Evolutionary conservation across 2,329 filamentous ascomycete species (phyloP).

Genomic region (Fusarium goolgardi): DNA sequence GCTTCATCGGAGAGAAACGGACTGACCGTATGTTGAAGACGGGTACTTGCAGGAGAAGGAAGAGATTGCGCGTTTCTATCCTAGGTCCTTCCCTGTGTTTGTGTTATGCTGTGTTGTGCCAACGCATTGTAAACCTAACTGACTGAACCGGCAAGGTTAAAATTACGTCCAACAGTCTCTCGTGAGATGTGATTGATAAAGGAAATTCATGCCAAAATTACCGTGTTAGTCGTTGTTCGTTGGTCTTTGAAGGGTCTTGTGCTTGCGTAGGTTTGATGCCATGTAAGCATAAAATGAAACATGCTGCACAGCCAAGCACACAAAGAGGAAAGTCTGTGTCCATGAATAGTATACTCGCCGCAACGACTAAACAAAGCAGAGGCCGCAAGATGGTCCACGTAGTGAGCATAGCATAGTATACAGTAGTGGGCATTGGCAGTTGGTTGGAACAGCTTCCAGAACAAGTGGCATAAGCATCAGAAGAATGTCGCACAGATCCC

Average conservation of each 20-base stretch:
- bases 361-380: constrained; percentile 12
- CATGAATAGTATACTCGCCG: constrained; percentile 29
- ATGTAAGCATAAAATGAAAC: constrained; percentile 31
- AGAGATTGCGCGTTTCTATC: constrained; percentile 29
- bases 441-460: constrained; percentile 13
- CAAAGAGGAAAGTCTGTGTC: neutral
- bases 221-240: neutral
- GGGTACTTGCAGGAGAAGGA: constrained; percentile 11
- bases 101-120: constrained; percentile 9
- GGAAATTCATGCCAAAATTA: constrained; percentile 22
- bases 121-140: constrained; percentile 10
- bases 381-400: constrained; percentile 31
- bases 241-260: constrained; percentile 6
- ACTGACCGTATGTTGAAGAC: constrained; percentile 11
- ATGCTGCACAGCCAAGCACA: constrained; percentile 12
- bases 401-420: constrained; percentile 14
- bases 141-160: constrained; percentile 4
- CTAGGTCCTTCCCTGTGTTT: constrained; percentile 13
- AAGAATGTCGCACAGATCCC: constrained; percentile 31
- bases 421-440: neutral
- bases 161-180: constrained; percentile 1
- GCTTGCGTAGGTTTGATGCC: constrained; percentile 1
- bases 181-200: constrained; percentile 9
- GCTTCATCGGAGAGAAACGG: constrained; percentile 15
- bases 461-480: constrained; percentile 7